Conservation (phyloP, 805 yeast species). For the Spathaspora passalidarum region DNA sequence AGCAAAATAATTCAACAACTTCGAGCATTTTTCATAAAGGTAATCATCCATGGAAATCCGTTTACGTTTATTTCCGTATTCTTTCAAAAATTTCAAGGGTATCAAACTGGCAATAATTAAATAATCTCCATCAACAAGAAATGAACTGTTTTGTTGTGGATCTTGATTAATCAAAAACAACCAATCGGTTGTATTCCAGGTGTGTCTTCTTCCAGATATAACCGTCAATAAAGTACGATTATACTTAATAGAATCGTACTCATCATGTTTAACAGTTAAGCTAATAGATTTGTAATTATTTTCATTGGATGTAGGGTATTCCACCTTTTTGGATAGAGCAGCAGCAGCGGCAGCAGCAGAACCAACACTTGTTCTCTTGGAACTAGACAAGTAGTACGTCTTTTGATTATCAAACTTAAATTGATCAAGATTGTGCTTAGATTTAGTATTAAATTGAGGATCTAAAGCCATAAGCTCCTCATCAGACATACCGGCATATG, state of each 20-base stretch:
- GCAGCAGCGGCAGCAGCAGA: constrained; percentile 6
- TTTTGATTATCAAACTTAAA: constrained; percentile 44
- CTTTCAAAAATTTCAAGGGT: constrained; percentile 18
- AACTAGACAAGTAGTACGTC: constrained; percentile 22
- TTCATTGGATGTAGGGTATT: constrained; percentile 31
- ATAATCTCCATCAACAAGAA: constrained; percentile 38
- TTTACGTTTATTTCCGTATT: constrained; percentile 8
- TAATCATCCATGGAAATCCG: constrained; percentile 14
- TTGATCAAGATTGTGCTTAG: constrained; percentile 37
- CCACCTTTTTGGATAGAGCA: constrained; percentile 4
- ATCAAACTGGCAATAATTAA: constrained; percentile 34
- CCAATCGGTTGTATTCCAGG: constrained; percentile 45
- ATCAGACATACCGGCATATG: constrained; percentile 50
- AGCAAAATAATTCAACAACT: constrained; percentile 22
- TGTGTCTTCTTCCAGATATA: constrained; percentile 39
- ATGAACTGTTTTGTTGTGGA: constrained; percentile 9
- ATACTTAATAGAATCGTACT: constrained; percentile 21
- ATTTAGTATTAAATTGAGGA: constrained; percentile 44
- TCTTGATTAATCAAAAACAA: constrained; percentile 20
- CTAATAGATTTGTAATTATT: constrained; percentile 38
- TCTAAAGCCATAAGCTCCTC: constrained; percentile 55
- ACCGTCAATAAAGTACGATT: constrained; percentile 35
- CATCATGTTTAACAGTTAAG: constrained; percentile 43
- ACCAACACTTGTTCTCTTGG: constrained; percentile 12
- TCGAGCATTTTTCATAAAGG: constrained; percentile 22